Conservation (phyloP, 768 basidiomycete species). For the Trametes gibbosa region DNA sequence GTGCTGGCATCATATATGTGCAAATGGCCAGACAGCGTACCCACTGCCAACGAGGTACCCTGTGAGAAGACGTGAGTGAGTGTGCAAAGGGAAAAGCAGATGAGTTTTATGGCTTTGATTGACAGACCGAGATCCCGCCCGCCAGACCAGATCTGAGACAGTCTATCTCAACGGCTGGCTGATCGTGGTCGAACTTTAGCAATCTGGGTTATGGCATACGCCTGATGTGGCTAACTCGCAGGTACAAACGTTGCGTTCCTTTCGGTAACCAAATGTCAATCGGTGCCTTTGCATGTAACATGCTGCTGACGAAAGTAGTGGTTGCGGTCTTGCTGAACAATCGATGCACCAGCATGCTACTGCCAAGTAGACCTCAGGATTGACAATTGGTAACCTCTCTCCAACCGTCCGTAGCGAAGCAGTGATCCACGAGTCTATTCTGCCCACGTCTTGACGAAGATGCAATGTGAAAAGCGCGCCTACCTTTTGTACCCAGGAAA, state of each 20-base stretch:
- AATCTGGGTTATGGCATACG: not conserved
- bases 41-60: conserved; percentile 89
- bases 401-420: conserved; percentile 9
- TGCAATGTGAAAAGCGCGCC: conserved; percentile 14
- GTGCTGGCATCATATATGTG: conserved; percentile 92
- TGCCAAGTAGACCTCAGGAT: not conserved
- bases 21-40: conserved; percentile 83
- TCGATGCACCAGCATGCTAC: conserved; percentile 6
- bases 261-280: not conserved
- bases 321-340: not conserved
- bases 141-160: not conserved
- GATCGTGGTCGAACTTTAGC: not conserved
- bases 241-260: not conserved
- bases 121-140: not conserved
- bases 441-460: not conserved
- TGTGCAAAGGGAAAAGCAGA: not conserved
- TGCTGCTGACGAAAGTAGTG: not conserved
- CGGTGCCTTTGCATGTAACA: not conserved
- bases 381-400: conserved; percentile 5
- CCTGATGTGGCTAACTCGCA: conserved; percentile 1
- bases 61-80: conserved; percentile 22
- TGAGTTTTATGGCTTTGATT: not conserved
- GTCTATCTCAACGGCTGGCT: not conserved
- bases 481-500: conserved; percentile 89
- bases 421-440: not conserved